Evolutionary conservation across 2,329 filamentous ascomycete genomes (phyloP), one percentile per base, ranked within the genome.

Genomic region (Colletotrichum chlorophyti): DNA sequence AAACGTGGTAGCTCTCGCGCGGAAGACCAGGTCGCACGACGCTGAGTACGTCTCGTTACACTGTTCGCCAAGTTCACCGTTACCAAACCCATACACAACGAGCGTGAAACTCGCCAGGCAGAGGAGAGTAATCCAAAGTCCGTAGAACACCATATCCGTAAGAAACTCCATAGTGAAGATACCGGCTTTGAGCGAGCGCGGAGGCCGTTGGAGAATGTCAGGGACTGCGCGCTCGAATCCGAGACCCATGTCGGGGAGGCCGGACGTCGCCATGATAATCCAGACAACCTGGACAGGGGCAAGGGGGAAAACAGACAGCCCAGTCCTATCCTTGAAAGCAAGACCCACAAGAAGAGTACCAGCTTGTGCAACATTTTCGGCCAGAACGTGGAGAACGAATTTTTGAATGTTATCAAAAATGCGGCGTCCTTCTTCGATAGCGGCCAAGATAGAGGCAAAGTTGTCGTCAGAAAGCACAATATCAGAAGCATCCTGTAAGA

Each of bases 231-330:
- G 72, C 69, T 89, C 86, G 72, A 88, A 85, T 6, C 87, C 87
- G 3, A 90, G 76, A 53, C 86, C 87, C 83, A 90, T 88, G 62
- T 88, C 87, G 2, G 86, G 86, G 60, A 89, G 76, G 14, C 82
- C 83, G 42, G 84, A 87, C 1, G 87, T 90, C 57, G 89, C 80
- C 86, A 90, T 89, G 67, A 89, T 89, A 60, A 90, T 84, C 87
- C 86, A 90, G 38, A 90, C 76, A 59, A 89, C 87, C 62, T 89
- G 83, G 9, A 89, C 83, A 0, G 86, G 87, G 0, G 85, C 76
- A 7, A 89, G 79, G 0, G 86, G 87, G 66, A 89, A 89, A 6
- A 89, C 86, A 0, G 86, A 89, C 29, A 87, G 75, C 4, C 78
- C 74, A 29, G 75, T 74, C 5, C 69, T 61, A 64, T 89, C 87